These are phyloP conservation scores for Lactarius quietus DNA, from an alignment of 768 basidiomycete species.

Conservation along the genomic window DNA sequence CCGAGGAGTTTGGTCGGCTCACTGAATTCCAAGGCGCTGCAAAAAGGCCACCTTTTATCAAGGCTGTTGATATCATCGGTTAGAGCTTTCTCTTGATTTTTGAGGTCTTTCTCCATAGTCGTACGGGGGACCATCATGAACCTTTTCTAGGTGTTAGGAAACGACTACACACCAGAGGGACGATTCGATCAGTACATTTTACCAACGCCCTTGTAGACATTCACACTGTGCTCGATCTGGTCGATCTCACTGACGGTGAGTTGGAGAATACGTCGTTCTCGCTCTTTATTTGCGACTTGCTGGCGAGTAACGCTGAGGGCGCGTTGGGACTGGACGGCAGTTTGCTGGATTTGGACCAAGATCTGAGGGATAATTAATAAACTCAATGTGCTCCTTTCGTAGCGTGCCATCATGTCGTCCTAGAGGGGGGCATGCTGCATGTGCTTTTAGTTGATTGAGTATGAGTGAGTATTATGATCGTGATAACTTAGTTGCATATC, in stretches of 20 bases:
- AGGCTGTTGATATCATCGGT: conserved; percentile 78
- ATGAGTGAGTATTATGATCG: background rate
- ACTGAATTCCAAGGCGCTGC: conserved; percentile 1
- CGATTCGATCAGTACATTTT: conserved; percentile 69
- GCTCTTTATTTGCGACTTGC: conserved; percentile 76
- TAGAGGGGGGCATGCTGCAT: conserved; percentile 33
- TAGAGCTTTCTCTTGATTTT: conserved; percentile 74
- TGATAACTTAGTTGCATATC: conserved; percentile 27
- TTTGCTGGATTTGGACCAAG: conserved; percentile 88
- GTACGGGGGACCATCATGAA: conserved; percentile 84
- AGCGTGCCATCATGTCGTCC: conserved; percentile 86
- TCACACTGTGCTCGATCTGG: conserved; percentile 65
- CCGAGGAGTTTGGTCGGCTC: conserved; percentile 37
- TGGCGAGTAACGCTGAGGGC: conserved; percentile 69
- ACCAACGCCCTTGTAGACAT: conserved; percentile 91
- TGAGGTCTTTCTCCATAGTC: conserved; percentile 74
- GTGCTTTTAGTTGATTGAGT: background rate
- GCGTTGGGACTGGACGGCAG: conserved; percentile 80
- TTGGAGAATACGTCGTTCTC: conserved; percentile 85
- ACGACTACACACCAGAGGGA: background rate
- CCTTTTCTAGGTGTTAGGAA: conserved; percentile 43
- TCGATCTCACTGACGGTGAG: conserved; percentile 83
- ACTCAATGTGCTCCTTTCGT: conserved; percentile 56
- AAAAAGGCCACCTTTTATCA: conserved; percentile 70
- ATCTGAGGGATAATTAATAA: conserved; percentile 56